Base-by-base conservation (phyloP, 208 protist genomes). In the Trypanosoma avium region DNA sequence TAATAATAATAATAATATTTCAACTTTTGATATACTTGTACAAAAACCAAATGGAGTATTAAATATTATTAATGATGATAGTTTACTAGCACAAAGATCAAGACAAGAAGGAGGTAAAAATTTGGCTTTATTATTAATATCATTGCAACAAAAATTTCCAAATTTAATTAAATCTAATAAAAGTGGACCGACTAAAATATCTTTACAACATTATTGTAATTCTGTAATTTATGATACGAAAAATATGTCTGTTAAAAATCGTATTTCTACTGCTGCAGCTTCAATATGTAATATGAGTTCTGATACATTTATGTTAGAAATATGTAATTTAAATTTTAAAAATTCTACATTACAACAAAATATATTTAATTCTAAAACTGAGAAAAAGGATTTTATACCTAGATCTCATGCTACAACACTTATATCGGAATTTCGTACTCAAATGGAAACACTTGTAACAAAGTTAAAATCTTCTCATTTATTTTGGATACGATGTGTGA, bases 401-500 rank as follows among this genome's bases (percentile, higher is more conserved):
- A 27, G 61, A 35, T 29, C 50, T 13, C 24, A 58, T 48, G 61
- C 61, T 10, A 49, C 64, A 29, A 66, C 67, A n/a, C 43, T 64
- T n/a, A 72, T 72, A 38, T 24, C 47, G 1, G 57, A 52, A 24
- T 72, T 72, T 43, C 67, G 67, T 53, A 19, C 52, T 29, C 67
- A 72, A 47, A 54, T 72, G n/a, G 67, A 72, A 13, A 8, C 24
- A 19, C 56, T 72, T 26, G 32, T 58, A 13, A n/a, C 43, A 0
- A 3, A 53, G 26, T 47, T 72, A 43, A 52, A 56, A 35, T 10
- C 47, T 15, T 52, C 67, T 38, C 19, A 54, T 15, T 19, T 58
- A 2, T 58, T 63, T 26, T 72, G 67, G 67, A 58, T 72, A 22
- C 30, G 67, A 19, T 72, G 67, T 47, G 58, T 72, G 24, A 55